Percentiles rank a stretch among this genome's conserved stretches.
Conservation (phyloP, 805 yeast genomes). For the Saccharomycopsis babjevae region DNA sequence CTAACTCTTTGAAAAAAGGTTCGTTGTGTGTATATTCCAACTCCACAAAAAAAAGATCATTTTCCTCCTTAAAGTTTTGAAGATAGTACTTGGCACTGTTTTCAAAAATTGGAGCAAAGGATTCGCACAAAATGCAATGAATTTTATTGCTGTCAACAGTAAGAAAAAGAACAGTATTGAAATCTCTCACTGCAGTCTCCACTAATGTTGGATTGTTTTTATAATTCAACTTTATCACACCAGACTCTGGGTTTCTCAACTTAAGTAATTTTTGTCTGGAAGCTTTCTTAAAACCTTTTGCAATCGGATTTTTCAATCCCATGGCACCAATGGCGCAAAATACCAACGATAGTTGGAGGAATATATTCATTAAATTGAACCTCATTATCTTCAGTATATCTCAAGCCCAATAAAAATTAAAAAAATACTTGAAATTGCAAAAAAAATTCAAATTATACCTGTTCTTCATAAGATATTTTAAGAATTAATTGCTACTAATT, state of each 20-base stretch:
- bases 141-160: constrained; percentile 10
- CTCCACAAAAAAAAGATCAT: constrained; percentile 35
- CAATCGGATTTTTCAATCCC: neutral
- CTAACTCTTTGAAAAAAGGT: constrained; percentile 31
- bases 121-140: constrained; percentile 10
- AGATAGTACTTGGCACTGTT: constrained; percentile 2
- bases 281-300: neutral
- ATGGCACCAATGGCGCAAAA: neutral
- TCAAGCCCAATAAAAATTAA: neutral
- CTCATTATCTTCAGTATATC: neutral
- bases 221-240: constrained; percentile 6
- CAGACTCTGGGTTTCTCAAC: neutral
- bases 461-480: too few species aligned
- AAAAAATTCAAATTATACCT: too few species aligned
- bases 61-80: neutral
- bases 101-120: constrained; percentile 12
- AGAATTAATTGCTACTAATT: too few species aligned
- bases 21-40: constrained; percentile 42
- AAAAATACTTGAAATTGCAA: neutral
- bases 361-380: neutral
- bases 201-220: constrained; percentile 1
- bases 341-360: neutral
- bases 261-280: neutral
- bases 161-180: constrained; percentile 4
- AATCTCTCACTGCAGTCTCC: constrained; percentile 7